Evolutionary conservation across 2,329 filamentous ascomycete genomes (phyloP), one percentile per base, ranked within the genome.

Genomic region (Pseudogymnoascus sp.): DNA sequence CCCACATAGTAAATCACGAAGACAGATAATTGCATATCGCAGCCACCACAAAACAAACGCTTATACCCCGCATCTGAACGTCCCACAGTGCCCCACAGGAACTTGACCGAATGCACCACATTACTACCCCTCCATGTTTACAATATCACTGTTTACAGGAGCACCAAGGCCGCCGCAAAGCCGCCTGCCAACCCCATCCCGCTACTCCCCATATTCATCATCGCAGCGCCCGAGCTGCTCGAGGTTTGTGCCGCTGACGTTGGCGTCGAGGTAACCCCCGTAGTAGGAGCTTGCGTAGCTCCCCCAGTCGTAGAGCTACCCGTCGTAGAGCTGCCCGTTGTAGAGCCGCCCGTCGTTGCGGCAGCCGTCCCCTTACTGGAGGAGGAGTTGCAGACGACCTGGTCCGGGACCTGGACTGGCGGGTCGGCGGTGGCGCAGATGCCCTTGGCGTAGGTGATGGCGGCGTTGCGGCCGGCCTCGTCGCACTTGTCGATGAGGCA

Each of bases 401-500:
- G 2, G 60, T 4, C 62, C 2, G 69, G 68, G 5, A 71, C 64
- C 33, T 66, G 60, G 11, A 77, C 75, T 56, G 50, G 28, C 10
- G 50, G 50, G 26, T 73, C 73, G 33, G 71, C 69, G 2, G 72
- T 71, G 38, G 62, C 66, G 68, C 75, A 77, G 61, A 77, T 66
- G 31, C 65, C 71, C n/a, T 68, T 65, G 8, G 76, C 75, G 62
- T 68, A 77, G 8, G 68, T 24, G 33, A 72, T 69, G 4, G 75
- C 71, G 6, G 61, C 37, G 37, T 66, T 46, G 65, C 82, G 78
- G n/a, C 81, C 78, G 0, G 68, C 68, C 0, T 68, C 24, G 33
- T 68, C 67, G 70, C 82, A 84, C n/a, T 71, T 70, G 1, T 68
- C 67, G 16, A 74, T 70, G 19, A 85, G 72, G 67, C 82, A 85